These are phyloP conservation scores for Cucurbita argyrosperma DNA, from an alignment of 306 rosid genomes.

Conservation along the genomic window DNA sequence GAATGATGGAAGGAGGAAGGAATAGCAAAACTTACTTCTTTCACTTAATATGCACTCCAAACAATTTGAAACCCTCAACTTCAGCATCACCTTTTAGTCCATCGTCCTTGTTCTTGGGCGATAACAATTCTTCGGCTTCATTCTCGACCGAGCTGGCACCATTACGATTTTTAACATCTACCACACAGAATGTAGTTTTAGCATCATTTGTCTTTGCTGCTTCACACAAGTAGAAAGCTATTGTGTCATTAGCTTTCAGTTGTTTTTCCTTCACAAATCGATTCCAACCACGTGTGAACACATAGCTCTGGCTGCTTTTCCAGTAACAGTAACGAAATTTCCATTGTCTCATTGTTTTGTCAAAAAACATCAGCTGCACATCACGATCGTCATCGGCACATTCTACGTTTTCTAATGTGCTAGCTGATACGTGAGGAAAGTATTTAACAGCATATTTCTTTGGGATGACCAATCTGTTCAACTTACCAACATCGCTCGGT, in stretches of 20 bases:
- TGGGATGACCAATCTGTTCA: slow-evolving; percentile 69
- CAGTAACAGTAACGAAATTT: slow-evolving; percentile 41
- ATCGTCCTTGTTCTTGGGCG: background rate
- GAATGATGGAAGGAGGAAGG: background rate
- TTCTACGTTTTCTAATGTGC: background rate
- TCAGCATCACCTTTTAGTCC: background rate
- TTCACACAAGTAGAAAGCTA: slow-evolving; percentile 29
- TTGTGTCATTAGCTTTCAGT: slow-evolving; percentile 27
- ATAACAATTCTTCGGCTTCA: background rate
- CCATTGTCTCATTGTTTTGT: slow-evolving; percentile 25
- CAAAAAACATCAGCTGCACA: slow-evolving; percentile 29
- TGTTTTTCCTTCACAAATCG: slow-evolving; percentile 35
- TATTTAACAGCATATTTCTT: slow-evolving; percentile 59
- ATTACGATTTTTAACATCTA: slow-evolving; percentile 15
- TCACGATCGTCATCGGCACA: slow-evolving; percentile 2
- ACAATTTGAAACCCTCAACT: slow-evolving; percentile 24
- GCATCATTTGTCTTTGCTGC: background rate
- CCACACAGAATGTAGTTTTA: slow-evolving; percentile 16
- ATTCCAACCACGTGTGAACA: slow-evolving; percentile 43
- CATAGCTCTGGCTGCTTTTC: slow-evolving; percentile 43
- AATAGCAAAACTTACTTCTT: background rate
- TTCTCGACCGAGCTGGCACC: background rate
- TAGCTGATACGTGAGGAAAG: slow-evolving; percentile 33
- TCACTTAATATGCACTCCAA: slow-evolving; percentile 28
- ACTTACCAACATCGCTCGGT: slow-evolving; percentile 86